Evolutionary conservation across 75 land plant genomes (phyloP).

Genomic region (Pinus albicaulis): DNA sequence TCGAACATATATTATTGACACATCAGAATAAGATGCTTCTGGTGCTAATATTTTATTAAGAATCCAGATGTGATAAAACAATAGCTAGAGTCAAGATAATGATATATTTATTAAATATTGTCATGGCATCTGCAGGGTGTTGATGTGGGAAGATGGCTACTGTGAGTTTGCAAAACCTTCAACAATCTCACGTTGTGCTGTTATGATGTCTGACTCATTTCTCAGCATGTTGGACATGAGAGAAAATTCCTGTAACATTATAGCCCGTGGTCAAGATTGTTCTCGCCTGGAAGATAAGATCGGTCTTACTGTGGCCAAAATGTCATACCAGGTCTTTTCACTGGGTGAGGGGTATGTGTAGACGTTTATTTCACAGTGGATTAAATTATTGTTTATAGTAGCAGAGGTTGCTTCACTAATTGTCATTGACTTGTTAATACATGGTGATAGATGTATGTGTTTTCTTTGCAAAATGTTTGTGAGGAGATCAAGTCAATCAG

Average conservation of each 20-base stretch:
- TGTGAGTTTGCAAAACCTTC: constrained; percentile 29
- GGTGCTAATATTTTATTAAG: too few species aligned
- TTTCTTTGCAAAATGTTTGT: too few species aligned
- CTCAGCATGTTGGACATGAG: not conserved
- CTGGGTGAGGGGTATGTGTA: constrained; percentile 66
- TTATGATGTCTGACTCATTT: constrained; percentile 1
- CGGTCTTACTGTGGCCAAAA: constrained; percentile 43
- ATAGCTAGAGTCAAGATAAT: not conserved
- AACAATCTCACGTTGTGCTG: not conserved
- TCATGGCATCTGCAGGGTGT: constrained; percentile 31
- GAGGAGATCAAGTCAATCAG: not conserved
- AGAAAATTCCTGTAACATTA: not conserved
- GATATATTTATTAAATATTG: not conserved
- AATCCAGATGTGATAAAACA: not conserved
- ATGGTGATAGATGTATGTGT: not conserved
- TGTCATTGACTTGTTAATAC: not conserved
- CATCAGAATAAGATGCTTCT: too few species aligned
- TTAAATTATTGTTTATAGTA: too few species aligned
- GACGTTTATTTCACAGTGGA: too few species aligned
- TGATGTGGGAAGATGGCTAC: constrained; percentile 74
- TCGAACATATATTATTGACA: too few species aligned
- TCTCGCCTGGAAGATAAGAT: constrained; percentile 25
- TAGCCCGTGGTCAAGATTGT: not conserved
- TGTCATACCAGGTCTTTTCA: constrained; percentile 48
- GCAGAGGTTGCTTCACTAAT: not conserved